phyloP scores from a whole-genome alignment of 2,329 filamentous ascomycete genomes.

The Epichloe gansuensis region DNA sequence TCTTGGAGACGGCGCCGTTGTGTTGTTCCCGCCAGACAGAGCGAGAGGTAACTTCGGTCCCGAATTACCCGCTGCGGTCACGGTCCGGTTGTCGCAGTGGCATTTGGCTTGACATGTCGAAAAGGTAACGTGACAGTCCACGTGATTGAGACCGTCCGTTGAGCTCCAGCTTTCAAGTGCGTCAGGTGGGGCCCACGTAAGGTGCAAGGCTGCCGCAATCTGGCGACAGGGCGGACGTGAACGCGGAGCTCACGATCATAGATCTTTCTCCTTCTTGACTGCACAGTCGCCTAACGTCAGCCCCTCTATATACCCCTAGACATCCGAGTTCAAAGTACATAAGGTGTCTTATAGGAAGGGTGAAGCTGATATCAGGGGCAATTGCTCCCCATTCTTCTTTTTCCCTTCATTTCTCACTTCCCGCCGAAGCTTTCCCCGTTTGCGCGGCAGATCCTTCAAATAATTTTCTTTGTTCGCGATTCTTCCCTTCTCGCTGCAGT shows the following conservation, averaged over 20 bases:
- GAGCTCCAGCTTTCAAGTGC: not conserved
- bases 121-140: not conserved
- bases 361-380: not conserved
- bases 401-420: not conserved
- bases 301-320: not conserved
- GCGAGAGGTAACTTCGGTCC: too few species aligned
- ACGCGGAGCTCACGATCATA: slow-evolving; percentile 3
- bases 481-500: not conserved
- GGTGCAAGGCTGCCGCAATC: slow-evolving; percentile 8
- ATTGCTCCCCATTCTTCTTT: not conserved
- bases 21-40: too few species aligned
- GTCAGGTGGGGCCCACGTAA: not conserved
- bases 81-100: too few species aligned
- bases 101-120: not conserved
- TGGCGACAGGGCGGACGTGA: not conserved
- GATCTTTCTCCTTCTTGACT: slow-evolving; percentile 1
- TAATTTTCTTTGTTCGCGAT: not conserved
- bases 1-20: too few species aligned
- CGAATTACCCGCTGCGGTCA: not conserved
- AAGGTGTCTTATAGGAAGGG: not conserved
- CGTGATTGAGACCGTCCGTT: not conserved
- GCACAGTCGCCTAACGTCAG: not conserved
- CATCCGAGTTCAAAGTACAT: not conserved
- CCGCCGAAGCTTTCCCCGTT: not conserved
- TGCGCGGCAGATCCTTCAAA: not conserved